phyloP scores from a whole-genome alignment of 768 basidiomycete genomes.

The Russula emetica region DNA sequence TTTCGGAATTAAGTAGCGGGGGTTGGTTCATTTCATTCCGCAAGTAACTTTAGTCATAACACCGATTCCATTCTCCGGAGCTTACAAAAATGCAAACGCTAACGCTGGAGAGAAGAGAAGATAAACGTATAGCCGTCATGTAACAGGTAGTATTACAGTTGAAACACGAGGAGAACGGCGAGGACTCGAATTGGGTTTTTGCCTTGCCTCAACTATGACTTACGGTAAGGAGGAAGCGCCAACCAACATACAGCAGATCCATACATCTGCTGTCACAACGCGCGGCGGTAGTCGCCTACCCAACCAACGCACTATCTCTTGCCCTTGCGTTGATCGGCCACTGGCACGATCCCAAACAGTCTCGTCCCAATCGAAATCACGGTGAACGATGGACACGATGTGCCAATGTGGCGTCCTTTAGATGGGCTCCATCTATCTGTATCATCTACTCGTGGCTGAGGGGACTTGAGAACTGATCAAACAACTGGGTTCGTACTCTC shows the following conservation, averaged over 20 bases:
- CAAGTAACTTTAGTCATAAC: not conserved
- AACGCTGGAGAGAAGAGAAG: not conserved
- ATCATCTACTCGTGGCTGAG: not conserved
- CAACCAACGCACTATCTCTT: not conserved
- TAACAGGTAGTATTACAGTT: not conserved
- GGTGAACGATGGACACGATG: not conserved
- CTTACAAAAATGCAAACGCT: not conserved
- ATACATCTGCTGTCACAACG: not conserved
- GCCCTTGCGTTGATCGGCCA: not conserved
- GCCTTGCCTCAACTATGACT: not conserved
- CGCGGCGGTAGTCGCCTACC: not conserved
- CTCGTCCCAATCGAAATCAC: not conserved
- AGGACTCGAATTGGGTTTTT: not conserved
- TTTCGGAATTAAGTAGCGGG: not conserved
- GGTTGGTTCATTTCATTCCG: not conserved
- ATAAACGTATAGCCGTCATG: not conserved
- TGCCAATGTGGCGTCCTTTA: conserved; percentile 1
- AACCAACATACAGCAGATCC: not conserved
- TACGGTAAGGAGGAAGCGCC: not conserved
- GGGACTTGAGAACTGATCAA: not conserved
- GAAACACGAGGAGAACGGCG: conserved; percentile 6
- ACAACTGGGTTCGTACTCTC: not conserved
- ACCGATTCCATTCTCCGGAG: not conserved
- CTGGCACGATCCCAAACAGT: not conserved
- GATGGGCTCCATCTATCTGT: not conserved